These are phyloP conservation scores for Rhododendron ovatum DNA, from an alignment of 148 eudicot species.

Conservation along the genomic window DNA sequence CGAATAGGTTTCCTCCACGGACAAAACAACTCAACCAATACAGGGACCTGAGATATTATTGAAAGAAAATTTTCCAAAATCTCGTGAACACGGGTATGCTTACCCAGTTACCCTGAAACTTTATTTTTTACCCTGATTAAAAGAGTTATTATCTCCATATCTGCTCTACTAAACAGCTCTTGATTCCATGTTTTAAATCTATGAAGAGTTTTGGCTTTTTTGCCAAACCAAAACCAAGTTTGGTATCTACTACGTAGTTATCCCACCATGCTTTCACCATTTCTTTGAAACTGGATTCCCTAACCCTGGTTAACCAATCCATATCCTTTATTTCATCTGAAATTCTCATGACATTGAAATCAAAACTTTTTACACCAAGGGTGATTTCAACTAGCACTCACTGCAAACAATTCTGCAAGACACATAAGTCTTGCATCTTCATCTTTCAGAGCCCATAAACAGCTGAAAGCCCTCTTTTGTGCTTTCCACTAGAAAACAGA, in stretches of 20 bases:
- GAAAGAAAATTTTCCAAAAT: neutral
- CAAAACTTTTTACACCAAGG: neutral
- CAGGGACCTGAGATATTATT: neutral
- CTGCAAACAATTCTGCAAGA: neutral
- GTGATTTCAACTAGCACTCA: neutral
- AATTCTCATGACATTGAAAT: neutral
- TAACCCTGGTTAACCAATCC: neutral
- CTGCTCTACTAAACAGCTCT: neutral
- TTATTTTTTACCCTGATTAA: neutral
- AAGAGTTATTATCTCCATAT: neutral
- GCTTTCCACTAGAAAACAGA: neutral
- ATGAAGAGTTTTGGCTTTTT: neutral
- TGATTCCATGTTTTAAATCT: neutral
- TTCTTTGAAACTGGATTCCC: neutral
- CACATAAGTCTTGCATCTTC: neutral
- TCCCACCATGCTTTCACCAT: neutral
- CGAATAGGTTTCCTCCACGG: neutral
- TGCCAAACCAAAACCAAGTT: neutral
- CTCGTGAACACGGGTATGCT: neutral
- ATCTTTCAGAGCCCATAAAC: neutral
- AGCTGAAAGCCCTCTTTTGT: neutral
- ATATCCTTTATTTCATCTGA: neutral
- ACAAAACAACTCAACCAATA: neutral
- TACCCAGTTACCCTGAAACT: neutral
- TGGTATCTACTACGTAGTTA: neutral